Evolutionary conservation across 108 stramenopile species (phyloP), one percentile per base, ranked within the genome.

Genomic region (Nitzschia sp.): DNA sequence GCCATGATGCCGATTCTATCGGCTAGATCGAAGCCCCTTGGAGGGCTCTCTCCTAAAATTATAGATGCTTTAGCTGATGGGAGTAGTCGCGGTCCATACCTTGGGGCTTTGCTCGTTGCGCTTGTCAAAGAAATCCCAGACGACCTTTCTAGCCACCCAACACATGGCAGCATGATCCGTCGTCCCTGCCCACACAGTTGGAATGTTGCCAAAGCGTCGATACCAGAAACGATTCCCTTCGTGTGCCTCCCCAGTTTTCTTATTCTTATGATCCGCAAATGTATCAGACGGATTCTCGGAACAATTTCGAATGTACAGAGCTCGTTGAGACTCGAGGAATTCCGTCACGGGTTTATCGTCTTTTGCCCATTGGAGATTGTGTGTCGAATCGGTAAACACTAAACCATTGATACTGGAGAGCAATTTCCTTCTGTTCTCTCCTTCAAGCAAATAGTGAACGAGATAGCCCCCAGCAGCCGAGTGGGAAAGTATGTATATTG

Each of bases 381-480:
- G 85, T 29, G 80, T 82, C 31, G 81, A 82, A 55, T 85, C 85
- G 0, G 85, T 85, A 35, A 85, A 82, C n/a, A 70, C 81, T 38
- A 85, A 62, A 9, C 73, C 73, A 11, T 61, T 26, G 5, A 82
- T 80, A 16, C 61, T 48, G 32, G 35, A 33, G 19, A 73, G 41
- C 34, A 75, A 38, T 41, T 62, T 31, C 3, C 58, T n/a, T 6
- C 60, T 59, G 22, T 17, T 8, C 6, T 62, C 34, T 1, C 71
- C 71, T 41, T 56, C 28, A 2, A 76, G 57, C 19, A 84, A 71
- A 46, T 84, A 84, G 26, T 79, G 53, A 1, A 76, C 77, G n/a
- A 84, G 71, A 30, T 80, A 79, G 15, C 76, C 79, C 2, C 83
- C 83, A 0, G 79, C 72, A 5, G 75, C 75, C 22, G 83, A 84